Conservation (phyloP, 1,284 basidiomycete species). For the Cystobasidiaceae sp. region DNA sequence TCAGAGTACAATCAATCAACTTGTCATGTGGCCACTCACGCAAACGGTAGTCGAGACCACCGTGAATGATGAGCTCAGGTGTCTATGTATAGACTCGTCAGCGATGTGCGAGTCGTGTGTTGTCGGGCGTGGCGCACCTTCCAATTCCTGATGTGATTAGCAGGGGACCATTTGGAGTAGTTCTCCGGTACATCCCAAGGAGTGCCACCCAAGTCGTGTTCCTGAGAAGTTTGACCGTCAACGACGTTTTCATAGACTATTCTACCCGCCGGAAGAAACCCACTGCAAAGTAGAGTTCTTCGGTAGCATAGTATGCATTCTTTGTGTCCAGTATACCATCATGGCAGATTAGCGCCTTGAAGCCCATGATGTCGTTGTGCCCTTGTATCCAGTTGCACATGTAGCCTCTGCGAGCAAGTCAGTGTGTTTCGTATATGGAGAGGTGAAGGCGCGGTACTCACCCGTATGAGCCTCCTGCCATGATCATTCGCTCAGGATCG, state of each 20-base stretch:
- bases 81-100: slow-evolving; percentile 61
- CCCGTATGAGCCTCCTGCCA: slow-evolving; percentile 28
- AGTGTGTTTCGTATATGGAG: background rate
- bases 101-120: slow-evolving; percentile 51
- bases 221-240: slow-evolving; percentile 40
- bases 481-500: slow-evolving; percentile 64
- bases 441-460: background rate
- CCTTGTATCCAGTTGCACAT: slow-evolving; percentile 69
- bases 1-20: slow-evolving; percentile 31
- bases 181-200: slow-evolving; percentile 63
- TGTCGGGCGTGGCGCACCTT: slow-evolving; percentile 66
- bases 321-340: slow-evolving; percentile 57
- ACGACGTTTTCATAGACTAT: background rate
- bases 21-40: slow-evolving; percentile 32
- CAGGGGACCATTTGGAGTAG: slow-evolving; percentile 53
- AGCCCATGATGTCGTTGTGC: slow-evolving; percentile 74
- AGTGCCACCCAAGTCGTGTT: slow-evolving; percentile 73
- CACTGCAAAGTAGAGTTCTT: slow-evolving; percentile 78
- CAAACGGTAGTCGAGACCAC: slow-evolving; percentile 56
- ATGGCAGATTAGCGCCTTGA: slow-evolving; percentile 72
- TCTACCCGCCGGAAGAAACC: slow-evolving; percentile 15
- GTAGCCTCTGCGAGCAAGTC: slow-evolving; percentile 35
- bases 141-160: slow-evolving; percentile 76
- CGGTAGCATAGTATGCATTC: slow-evolving; percentile 75
- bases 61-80: slow-evolving; percentile 74